Percentiles rank a stretch among this genome's conserved stretches.
Conservation (phyloP, 176 grass and related monocot species). For the Bromus sterilis region DNA sequence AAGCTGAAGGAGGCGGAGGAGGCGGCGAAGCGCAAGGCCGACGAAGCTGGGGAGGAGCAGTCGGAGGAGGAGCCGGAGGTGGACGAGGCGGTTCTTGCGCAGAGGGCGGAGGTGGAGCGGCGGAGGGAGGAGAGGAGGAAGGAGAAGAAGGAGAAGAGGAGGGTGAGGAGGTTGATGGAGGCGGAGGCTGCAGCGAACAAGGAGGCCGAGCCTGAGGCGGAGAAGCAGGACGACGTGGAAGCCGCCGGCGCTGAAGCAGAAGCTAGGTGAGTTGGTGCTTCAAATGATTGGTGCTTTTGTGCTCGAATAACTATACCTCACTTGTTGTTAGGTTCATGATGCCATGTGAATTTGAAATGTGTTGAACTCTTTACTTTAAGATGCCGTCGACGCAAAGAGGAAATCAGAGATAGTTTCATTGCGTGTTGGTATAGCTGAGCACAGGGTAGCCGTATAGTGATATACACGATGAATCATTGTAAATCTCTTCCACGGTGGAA, state of each 20-base stretch:
- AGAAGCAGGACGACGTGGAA: not conserved
- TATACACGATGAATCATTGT: not conserved
- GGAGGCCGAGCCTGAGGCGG: not conserved
- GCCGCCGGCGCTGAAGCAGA: not conserved
- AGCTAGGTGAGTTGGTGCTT: constrained; percentile 5
- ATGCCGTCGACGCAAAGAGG: not conserved
- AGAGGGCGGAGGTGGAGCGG: not conserved
- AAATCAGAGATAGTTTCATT: not conserved
- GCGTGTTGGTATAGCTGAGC: not conserved
- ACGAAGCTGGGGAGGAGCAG: constrained; percentile 20
- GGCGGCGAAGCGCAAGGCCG: constrained; percentile 15
- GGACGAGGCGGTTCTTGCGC: not conserved
- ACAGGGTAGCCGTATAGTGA: not conserved
- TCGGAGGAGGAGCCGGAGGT: constrained; percentile 1
- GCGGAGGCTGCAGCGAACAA: constrained; percentile 4
- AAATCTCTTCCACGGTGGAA: not conserved
- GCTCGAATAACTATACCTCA: not conserved
- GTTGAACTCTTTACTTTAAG: not conserved
- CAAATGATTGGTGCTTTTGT: not conserved
- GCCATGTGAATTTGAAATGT: not conserved
- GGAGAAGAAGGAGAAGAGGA: constrained; percentile 52
- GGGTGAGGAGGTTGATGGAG: constrained; percentile 34
- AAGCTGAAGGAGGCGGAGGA: constrained; percentile 20
- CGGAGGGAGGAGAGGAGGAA: constrained; percentile 43
- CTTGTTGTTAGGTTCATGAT: not conserved